Conservation (phyloP, 345 rosid genomes). For the Leavenworthia alabamica region DNA sequence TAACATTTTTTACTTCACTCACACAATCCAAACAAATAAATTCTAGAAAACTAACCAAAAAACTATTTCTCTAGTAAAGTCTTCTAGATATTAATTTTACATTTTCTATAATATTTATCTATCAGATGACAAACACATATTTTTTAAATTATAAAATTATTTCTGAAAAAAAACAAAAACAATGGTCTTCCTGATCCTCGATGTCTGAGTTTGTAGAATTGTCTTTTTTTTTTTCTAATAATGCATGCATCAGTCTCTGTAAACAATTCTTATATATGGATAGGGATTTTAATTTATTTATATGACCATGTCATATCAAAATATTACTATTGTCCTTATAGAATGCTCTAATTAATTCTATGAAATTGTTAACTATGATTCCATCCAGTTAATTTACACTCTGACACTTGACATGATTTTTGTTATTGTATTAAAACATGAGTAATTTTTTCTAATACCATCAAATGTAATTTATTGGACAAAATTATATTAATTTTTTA, state of each 20-base stretch:
- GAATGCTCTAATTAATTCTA: neutral
- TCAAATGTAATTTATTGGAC: too few relatives aligned
- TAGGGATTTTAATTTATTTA: neutral
- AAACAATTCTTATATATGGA: neutral
- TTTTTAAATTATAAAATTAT: neutral
- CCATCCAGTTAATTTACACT: neutral
- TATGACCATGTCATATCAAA: neutral
- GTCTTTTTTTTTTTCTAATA: neutral
- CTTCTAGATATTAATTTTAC: too few relatives aligned
- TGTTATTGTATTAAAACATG: neutral
- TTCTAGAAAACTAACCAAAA: neutral
- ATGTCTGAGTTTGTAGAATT: neutral
- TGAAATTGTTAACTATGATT: neutral
- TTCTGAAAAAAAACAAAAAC: neutral
- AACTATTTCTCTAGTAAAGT: neutral
- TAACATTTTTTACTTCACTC: neutral
- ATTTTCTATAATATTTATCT: neutral
- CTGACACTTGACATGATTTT: neutral
- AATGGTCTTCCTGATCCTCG: neutral
- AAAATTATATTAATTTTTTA: too few relatives aligned
- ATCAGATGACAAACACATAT: too few relatives aligned
- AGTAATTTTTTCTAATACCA: too few relatives aligned
- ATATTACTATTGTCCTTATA: neutral
- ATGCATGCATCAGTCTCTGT: slow-evolving; percentile 19
- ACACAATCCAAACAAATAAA: neutral